Evolutionary conservation across 2,329 filamentous ascomycete genomes (phyloP), one percentile per base, ranked within the genome.

Genomic region (Zopfia rhizophila): DNA sequence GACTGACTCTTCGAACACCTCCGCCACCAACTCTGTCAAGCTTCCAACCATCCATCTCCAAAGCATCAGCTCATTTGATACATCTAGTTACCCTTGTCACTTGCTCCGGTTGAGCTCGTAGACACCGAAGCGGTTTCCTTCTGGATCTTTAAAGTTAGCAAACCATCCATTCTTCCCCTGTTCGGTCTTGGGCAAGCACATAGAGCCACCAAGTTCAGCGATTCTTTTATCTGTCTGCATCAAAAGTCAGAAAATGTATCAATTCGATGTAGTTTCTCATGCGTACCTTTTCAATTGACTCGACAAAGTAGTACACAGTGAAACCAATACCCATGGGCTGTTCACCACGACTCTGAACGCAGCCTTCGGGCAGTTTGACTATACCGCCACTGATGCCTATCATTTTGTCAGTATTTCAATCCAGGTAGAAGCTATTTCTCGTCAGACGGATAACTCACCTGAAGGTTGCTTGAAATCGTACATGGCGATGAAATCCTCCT

Each of bases 111-210:
- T 55, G 23, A 45, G 18, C 36, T 58, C 50, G 37, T 48, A 61
- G 2, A 48, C 41, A 5, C 48, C 55, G 17, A 61, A 61, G 7
- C 56, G 38, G 13, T 59, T 61, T 3, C 58, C 58, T 28, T 59
- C 53, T 11, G 51, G 51, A 46, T 61, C 56, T 25, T 47, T 48
- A 35, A 54, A 59, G 43, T 61, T 61, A 4, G 49, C 48, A 37
- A 46, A 59, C 56, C 58, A 61, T 2, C 58, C 56, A 43, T 45
- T 38, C 3, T 51, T 38, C 4, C 39, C 16, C 27, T 55, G 33
- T 17, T 38, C 11, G 21, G 13, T 52, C 54, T 61, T 61, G 10
- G 36, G 30, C 33, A 60, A 12, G 3, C 48, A 42, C 18, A 41
- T 48, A 14, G 25, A 39, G 8, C 56, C 58, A 17, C 54, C 56